Conservation (phyloP, 2,329 filamentous ascomycete genomes). For the Exophiala spinifera region DNA sequence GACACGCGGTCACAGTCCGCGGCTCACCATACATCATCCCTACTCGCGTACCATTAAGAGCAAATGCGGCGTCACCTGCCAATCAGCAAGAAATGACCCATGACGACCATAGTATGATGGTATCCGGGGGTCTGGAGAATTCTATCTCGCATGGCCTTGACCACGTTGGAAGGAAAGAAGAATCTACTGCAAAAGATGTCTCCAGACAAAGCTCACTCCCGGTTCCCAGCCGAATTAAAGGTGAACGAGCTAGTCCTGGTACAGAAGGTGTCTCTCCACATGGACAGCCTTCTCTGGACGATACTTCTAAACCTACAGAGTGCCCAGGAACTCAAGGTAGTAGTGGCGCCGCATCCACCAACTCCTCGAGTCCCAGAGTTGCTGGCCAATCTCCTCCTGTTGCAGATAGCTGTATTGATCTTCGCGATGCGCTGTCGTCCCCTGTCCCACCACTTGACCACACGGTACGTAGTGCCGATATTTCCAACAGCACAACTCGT, state of each 20-base stretch:
- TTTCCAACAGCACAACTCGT: slow-evolving; percentile 5
- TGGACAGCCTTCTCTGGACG: neutral
- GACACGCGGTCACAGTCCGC: slow-evolving; percentile 19
- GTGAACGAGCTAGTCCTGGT: neutral
- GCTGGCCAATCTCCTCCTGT: neutral
- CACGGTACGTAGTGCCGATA: slow-evolving; percentile 6
- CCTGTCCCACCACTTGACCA: slow-evolving; percentile 8
- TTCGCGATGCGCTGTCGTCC: slow-evolving; percentile 15
- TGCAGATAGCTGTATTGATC: neutral
- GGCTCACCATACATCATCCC: slow-evolving; percentile 24
- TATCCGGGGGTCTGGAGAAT: neutral
- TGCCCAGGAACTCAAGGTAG: too few relatives aligned
- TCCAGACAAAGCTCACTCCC: slow-evolving; percentile 20
- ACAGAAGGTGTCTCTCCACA: neutral
- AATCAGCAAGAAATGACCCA: neutral
- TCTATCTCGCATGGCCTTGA: neutral
- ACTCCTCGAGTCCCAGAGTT: neutral
- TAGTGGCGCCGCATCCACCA: neutral
- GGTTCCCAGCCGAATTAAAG: slow-evolving; percentile 6
- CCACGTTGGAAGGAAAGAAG: neutral
- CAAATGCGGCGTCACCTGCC: neutral
- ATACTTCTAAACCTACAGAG: neutral
- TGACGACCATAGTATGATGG: neutral
- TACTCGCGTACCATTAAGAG: neutral
- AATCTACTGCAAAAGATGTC: neutral